Evolutionary conservation across 1,139 yeast genomes (phyloP), one percentile per base, ranked within the genome.

Genomic region (Meyerozyma elateridarum): DNA sequence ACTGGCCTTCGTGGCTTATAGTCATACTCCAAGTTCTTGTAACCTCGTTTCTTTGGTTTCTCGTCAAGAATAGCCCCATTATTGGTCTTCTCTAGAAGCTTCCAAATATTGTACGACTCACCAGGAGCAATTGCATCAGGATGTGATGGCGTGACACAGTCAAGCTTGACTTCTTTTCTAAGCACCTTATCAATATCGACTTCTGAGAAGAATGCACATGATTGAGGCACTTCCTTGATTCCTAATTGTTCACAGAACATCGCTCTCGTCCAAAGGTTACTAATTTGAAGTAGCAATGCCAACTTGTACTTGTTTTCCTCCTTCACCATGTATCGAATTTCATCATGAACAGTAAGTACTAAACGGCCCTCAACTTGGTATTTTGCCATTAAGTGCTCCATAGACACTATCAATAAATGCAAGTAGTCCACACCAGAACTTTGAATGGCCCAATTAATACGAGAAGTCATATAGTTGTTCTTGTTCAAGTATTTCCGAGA

Each of bases 401-500:
- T 91, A 0, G 96, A 79, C 4, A 88, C 75, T 35, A 91, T 72
- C 36, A 93, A 57, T 26, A 93, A 56, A 54, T 93, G 98, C 33
- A 93, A 65, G 52, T 93, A 93, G 54, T 93, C 98, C 12, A 93
- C 99, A 25, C 98, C 99, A 1, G 96, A 87, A 25, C 96, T 87
- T 54, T 93, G 99, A 50, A 93, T 93, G 0, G 96, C 85, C 99
- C 99, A 93, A 51, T 93, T 93, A 41, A 89, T 83, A 48, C 99
- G 62, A 2, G 96, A 87, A 0, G 98, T 93, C 47, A 91, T 60
- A 54, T 82, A 91, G 36, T 78, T 78, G 39, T 67, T 67, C 28
- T 74, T 65, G 36, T 76, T 76, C 48, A 93, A 70, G 49, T 89
- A 79, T 35, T 67, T 63, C 30, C 75, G 71, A 40, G 75, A 72